A percentile compares a stretch with the other conserved stretches of the same genome.
These are phyloP conservation scores for Begonia fuchsioides DNA, from an alignment of 306 rosid species.

Conservation along the genomic window DNA sequence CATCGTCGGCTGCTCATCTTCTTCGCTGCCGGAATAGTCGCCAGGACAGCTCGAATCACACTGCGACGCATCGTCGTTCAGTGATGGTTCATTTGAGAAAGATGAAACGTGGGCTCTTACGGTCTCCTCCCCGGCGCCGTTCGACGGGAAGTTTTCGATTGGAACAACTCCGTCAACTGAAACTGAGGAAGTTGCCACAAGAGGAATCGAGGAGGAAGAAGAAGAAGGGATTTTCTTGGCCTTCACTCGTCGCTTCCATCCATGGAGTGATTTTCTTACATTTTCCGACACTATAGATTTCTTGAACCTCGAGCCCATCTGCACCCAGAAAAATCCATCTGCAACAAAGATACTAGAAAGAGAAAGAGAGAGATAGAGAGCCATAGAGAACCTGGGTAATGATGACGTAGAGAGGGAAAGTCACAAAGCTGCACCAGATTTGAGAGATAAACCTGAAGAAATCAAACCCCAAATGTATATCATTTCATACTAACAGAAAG, in stretches of 20 bases:
- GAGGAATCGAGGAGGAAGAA: slow-evolving; percentile 4
- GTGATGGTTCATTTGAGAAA: slow-evolving; percentile 5
- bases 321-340: slow-evolving; percentile 12
- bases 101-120: slow-evolving; percentile 9
- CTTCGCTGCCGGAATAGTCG: too few species aligned
- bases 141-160: slow-evolving; percentile 3
- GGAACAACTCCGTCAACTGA: slow-evolving; percentile 16
- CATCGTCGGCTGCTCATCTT: too few species aligned
- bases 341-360: too few species aligned
- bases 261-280: slow-evolving; percentile 50
- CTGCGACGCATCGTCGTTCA: too few species aligned
- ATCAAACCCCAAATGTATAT: not conserved
- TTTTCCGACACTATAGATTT: slow-evolving; percentile 53
- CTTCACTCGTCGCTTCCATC: slow-evolving; percentile 70
- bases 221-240: slow-evolving; percentile 23
- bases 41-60: too few species aligned
- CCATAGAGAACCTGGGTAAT: slow-evolving; percentile 48
- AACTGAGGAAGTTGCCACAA: slow-evolving; percentile 6
- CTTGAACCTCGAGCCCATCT: slow-evolving; percentile 85
- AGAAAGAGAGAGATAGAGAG: not conserved
- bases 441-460: slow-evolving; percentile 51
- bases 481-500: too few species aligned
- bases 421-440: slow-evolving; percentile 85
- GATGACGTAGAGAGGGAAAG: slow-evolving; percentile 87
- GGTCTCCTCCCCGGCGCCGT: slow-evolving; percentile 30